Evolutionary conservation across 1,284 basidiomycete genomes (phyloP).

Genomic region (Apiotrichum akiyoshidainum): DNA sequence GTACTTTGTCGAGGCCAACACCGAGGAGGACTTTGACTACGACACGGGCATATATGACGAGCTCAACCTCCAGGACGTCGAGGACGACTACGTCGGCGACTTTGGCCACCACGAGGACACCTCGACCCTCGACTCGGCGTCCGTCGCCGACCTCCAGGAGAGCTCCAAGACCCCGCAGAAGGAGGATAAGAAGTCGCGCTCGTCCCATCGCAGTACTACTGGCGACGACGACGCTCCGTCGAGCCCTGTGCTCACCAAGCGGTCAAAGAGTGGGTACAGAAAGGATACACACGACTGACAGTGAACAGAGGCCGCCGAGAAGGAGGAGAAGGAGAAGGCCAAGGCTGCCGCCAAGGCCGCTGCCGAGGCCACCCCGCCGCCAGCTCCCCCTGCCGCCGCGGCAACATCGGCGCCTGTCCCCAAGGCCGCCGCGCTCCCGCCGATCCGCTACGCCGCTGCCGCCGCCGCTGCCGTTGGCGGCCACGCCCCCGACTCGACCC

Average conservation of each 20-base stretch:
- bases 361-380: slow-evolving; percentile 11
- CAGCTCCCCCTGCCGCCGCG: slow-evolving; percentile 39
- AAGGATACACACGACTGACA: slow-evolving; percentile 11
- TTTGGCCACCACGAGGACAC: slow-evolving; percentile 63
- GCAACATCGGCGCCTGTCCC: slow-evolving; percentile 47
- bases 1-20: slow-evolving; percentile 96
- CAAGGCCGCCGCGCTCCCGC: slow-evolving; percentile 59
- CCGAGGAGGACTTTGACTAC: slow-evolving; percentile 95
- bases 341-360: slow-evolving; percentile 24
- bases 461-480: slow-evolving; percentile 65
- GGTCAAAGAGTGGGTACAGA: slow-evolving; percentile 20
- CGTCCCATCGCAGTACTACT: slow-evolving; percentile 1
- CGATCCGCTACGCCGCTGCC: slow-evolving; percentile 83
- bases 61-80: slow-evolving; percentile 85
- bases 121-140: slow-evolving; percentile 53
- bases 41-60: slow-evolving; percentile 98
- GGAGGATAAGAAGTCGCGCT: slow-evolving; percentile 34
- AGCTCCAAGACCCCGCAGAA: slow-evolving; percentile 41
- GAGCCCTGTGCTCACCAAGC: slow-evolving; percentile 39
- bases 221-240: slow-evolving; percentile 25
- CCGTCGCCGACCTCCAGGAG: slow-evolving; percentile 46
- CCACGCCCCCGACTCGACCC: slow-evolving; percentile 61
- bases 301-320: slow-evolving; percentile 16
- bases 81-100: slow-evolving; percentile 76
- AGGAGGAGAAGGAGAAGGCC: slow-evolving; percentile 16